phyloP scores from a whole-genome alignment of 2,329 filamentous ascomycete genomes.

The Alternaria consortialis region DNA sequence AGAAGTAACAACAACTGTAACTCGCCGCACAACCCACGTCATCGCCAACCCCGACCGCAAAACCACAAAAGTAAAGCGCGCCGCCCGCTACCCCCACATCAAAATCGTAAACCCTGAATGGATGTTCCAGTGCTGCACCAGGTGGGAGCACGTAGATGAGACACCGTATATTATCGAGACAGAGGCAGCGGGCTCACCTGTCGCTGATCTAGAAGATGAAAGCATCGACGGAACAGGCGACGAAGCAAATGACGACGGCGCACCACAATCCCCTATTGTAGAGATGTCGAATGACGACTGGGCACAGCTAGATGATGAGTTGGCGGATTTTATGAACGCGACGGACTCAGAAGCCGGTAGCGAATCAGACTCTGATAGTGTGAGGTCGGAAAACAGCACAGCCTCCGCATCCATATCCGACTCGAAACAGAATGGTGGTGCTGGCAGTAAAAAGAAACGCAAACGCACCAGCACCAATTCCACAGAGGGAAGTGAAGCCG shows the following conservation, averaged over 20 bases:
- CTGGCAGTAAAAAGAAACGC: slow-evolving; percentile 43
- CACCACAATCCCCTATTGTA: slow-evolving; percentile 32
- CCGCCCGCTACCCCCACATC: slow-evolving; percentile 78
- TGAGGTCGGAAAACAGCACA: slow-evolving; percentile 43
- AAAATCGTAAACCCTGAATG: slow-evolving; percentile 93
- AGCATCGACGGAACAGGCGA: slow-evolving; percentile 53
- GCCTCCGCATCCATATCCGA: slow-evolving; percentile 21
- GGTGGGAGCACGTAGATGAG: slow-evolving; percentile 84
- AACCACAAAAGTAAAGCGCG: slow-evolving; percentile 90
- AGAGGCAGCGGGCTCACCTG: slow-evolving; percentile 64
- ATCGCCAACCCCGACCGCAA: slow-evolving; percentile 75
- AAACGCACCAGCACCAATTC: slow-evolving; percentile 47
- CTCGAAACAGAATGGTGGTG: slow-evolving; percentile 17
- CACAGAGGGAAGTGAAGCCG: slow-evolving; percentile 48
- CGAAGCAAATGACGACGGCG: slow-evolving; percentile 47
- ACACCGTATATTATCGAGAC: slow-evolving; percentile 80
- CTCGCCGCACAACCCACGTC: slow-evolving; percentile 69
- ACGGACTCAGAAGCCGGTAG: slow-evolving; percentile 47
- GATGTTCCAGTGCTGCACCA: slow-evolving; percentile 83
- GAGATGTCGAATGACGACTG: slow-evolving; percentile 50
- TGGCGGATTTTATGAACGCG: slow-evolving; percentile 74
- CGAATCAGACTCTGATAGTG: slow-evolving; percentile 46
- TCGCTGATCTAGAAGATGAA: slow-evolving; percentile 55
- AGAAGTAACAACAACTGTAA: slow-evolving; percentile 67
- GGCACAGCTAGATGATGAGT: slow-evolving; percentile 70